These are phyloP conservation scores for Conringia planisiliqua DNA, from an alignment of 345 rosid genomes.

Conservation along the genomic window DNA sequence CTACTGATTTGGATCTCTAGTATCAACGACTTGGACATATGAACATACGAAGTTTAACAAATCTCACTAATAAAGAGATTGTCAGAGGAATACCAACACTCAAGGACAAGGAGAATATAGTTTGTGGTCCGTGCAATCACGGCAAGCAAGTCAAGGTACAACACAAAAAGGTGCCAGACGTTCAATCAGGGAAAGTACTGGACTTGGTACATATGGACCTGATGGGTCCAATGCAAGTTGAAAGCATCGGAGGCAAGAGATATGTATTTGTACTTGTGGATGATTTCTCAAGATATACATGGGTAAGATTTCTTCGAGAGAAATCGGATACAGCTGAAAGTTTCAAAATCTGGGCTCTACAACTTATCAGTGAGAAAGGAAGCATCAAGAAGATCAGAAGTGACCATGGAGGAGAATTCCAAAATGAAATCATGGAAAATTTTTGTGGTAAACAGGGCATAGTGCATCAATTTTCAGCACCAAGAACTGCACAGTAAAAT, in stretches of 20 bases:
- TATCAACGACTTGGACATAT: not conserved
- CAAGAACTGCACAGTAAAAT: not conserved
- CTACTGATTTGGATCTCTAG: not conserved
- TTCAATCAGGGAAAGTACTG: fast-evolving
- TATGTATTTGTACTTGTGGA: not conserved
- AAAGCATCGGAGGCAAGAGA: not conserved
- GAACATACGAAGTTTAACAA: not conserved
- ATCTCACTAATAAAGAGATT: not conserved
- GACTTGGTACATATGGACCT: not conserved
- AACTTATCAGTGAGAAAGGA: not conserved
- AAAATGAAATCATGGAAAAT: not conserved
- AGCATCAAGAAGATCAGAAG: not conserved
- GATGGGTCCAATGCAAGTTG: not conserved
- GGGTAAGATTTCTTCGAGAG: not conserved
- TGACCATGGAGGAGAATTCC: not conserved
- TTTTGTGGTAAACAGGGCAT: not conserved
- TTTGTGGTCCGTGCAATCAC: not conserved
- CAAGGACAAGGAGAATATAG: not conserved
- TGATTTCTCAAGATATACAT: not conserved
- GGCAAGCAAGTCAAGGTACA: not conserved
- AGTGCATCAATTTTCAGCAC: not conserved
- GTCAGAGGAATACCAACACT: not conserved
- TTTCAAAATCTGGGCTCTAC: not conserved
- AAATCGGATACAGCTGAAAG: not conserved
- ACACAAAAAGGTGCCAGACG: not conserved